Evolutionary conservation across 306 rosid genomes (phyloP).

Genomic region (Sicyos baderoa): DNA sequence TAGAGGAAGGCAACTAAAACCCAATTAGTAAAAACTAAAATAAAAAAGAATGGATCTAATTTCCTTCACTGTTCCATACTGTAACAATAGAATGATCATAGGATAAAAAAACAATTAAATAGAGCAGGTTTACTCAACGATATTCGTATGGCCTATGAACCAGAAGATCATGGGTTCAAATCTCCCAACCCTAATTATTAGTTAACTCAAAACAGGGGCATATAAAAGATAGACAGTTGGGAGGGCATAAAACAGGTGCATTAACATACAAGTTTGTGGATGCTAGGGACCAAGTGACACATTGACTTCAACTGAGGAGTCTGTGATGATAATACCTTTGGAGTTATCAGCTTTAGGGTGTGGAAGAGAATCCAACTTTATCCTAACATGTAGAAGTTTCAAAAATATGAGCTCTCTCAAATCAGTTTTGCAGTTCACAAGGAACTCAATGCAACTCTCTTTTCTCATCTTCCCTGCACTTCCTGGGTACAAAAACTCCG

Average conservation of each 20-base stretch:
- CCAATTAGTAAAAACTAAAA: background rate
- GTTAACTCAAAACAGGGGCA: background rate
- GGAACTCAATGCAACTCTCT: slow-evolving; percentile 42
- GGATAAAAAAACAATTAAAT: background rate
- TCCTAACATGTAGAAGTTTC: slow-evolving; percentile 58
- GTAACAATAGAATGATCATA: background rate
- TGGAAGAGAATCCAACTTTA: slow-evolving; percentile 45
- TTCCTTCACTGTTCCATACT: background rate
- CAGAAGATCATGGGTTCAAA: too few species aligned
- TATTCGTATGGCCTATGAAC: too few species aligned
- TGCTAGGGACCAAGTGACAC: slow-evolving; percentile 29
- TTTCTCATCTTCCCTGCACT: slow-evolving; percentile 38
- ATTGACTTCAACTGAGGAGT: slow-evolving; percentile 50
- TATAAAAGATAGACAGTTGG: background rate
- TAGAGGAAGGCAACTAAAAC: too few species aligned
- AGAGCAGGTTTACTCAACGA: too few species aligned
- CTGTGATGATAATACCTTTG: slow-evolving; percentile 53
- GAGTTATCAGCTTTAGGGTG: slow-evolving; percentile 68
- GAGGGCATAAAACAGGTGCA: background rate
- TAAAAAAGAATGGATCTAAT: background rate
- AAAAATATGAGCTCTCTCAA: slow-evolving; percentile 61
- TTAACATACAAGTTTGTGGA: background rate
- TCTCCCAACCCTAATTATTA: too few species aligned
- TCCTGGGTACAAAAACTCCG: slow-evolving; percentile 42
- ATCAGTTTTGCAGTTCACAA: slow-evolving; percentile 47